These are phyloP conservation scores for Eucalyptus cloeziana DNA, from an alignment of 345 rosid species.

Conservation along the genomic window DNA sequence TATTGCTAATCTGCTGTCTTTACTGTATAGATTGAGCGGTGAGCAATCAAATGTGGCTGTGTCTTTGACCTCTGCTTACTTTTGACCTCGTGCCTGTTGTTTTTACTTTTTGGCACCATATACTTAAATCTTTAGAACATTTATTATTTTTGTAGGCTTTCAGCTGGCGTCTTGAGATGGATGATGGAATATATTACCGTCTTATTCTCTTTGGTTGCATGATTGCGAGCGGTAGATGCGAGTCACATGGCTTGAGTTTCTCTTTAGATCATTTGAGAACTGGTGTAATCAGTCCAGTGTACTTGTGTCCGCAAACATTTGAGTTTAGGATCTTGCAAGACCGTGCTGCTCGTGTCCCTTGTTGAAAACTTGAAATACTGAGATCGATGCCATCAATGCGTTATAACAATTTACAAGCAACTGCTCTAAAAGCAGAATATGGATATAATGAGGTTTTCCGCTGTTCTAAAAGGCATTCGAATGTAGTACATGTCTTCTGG, in stretches of 20 bases:
- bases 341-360: neutral
- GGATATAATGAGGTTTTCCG: neutral
- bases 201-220: neutral
- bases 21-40: neutral
- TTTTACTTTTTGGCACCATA: neutral
- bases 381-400: neutral
- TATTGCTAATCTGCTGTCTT: neutral
- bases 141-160: neutral
- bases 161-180: neutral
- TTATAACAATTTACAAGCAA: neutral
- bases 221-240: neutral
- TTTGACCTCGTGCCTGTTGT: neutral
- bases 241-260: neutral
- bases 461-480: neutral
- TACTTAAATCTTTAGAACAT: neutral
- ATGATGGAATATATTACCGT: neutral
- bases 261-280: neutral
- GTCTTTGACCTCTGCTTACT: neutral
- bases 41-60: neutral
- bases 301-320: neutral
- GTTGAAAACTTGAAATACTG: neutral
- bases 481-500: neutral
- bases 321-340: neutral
- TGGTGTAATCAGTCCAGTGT: neutral
- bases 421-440: neutral